Evolutionary conservation across 73 alveolate species (phyloP).

Genomic region (Tetrahymena thermophila): DNA sequence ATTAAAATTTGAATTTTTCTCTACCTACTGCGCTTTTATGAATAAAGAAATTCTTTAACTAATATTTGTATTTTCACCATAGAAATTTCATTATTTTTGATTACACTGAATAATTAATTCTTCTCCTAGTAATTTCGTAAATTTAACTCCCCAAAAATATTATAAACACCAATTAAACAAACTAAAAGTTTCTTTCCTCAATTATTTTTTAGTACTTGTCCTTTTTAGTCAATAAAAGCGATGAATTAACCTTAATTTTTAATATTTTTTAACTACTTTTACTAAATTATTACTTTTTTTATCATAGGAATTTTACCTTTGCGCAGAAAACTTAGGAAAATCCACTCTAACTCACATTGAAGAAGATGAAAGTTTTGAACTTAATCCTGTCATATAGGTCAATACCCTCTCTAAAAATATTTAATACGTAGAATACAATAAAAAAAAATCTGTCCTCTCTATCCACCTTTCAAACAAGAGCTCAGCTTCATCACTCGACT

Average conservation of each 20-base stretch:
- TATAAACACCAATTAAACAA: neutral
- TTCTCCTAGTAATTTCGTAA: slow-evolving; percentile 1
- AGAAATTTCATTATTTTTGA: no score
- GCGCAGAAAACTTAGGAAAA: neutral
- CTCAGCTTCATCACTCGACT: neutral
- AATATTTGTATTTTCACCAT: neutral
- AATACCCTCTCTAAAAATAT: neutral
- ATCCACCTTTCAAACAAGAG: neutral
- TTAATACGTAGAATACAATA: neutral
- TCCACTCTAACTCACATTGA: neutral
- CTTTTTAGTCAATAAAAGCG: neutral
- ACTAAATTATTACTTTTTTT: neutral
- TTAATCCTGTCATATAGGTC: neutral
- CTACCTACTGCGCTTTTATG: neutral
- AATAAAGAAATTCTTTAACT: no score
- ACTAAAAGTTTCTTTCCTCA: neutral
- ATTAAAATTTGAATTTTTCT: neutral
- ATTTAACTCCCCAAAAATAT: neutral
- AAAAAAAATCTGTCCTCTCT: neutral
- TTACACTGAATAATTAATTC: neutral
- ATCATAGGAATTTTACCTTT: neutral
- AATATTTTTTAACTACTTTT: neutral
- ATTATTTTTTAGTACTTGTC: no score
- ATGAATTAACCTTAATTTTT: no score
- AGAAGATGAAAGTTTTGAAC: neutral